A percentile compares a stretch with the other conserved stretches of the same genome.
Evolutionary conservation across 2,329 filamentous ascomycete species (phyloP).

Genomic region (Monosporascus sp.): DNA sequence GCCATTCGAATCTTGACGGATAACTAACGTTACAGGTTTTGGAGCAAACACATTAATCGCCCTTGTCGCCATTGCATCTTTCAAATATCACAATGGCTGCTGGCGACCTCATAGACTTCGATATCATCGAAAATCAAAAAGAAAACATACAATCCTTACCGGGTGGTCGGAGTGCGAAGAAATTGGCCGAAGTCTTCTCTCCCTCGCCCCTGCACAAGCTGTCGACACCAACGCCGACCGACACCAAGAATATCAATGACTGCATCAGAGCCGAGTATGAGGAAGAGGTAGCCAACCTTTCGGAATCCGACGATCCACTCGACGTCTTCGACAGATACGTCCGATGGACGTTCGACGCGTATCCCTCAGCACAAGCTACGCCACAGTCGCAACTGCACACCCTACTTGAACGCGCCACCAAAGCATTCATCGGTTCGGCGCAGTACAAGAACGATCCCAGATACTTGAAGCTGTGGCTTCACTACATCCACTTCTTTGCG

Average conservation of each 20-base stretch:
- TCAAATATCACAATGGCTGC: conserved; percentile 37
- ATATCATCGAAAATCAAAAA: conserved; percentile 92
- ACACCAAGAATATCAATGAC: conserved; percentile 73
- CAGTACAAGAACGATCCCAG: conserved; percentile 95
- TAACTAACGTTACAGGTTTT: conserved; percentile 18
- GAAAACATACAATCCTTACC: conserved; percentile 96
- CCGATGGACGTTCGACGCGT: conserved; percentile 92
- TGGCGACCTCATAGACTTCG: conserved; percentile 65
- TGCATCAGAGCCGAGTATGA: conserved; percentile 80
- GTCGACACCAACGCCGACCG: conserved; percentile 60
- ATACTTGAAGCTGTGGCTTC: conserved; percentile 89
- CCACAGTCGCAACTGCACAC: conserved; percentile 84
- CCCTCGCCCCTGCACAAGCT: conserved; percentile 54
- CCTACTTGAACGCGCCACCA: conserved; percentile 88
- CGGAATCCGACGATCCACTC: conserved; percentile 89
- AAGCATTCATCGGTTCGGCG: conserved; percentile 73
- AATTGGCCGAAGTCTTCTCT: conserved; percentile 78
- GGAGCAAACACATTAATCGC: conserved; percentile 2
- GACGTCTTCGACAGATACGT: conserved; percentile 96
- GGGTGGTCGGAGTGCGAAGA: conserved; percentile 79
- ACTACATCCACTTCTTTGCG: conserved; percentile 89
- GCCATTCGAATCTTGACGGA: conserved; percentile 11
- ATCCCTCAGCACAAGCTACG: conserved; percentile 89
- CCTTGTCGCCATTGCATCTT: conserved; percentile 10
- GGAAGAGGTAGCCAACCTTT: conserved; percentile 68